These are phyloP conservation scores for Vaccinium macrocarpon DNA, from an alignment of 148 eudicot genomes.

Conservation along the genomic window DNA sequence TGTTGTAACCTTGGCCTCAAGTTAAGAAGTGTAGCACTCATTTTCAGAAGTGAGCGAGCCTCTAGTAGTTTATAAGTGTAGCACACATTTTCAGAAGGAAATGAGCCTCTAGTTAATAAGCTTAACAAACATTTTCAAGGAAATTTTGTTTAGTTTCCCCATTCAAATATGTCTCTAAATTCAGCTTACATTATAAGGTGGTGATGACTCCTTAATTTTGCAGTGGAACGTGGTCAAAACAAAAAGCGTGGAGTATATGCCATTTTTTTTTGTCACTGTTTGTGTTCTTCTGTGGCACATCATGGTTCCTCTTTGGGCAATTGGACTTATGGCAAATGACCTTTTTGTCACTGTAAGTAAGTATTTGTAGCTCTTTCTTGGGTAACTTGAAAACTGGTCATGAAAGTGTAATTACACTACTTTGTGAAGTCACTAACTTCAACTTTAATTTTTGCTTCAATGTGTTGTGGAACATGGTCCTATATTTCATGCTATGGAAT, in stretches of 20 bases:
- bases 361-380: conserved; percentile 1
- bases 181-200: neutral
- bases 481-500: too few species aligned
- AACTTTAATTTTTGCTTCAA: too few species aligned
- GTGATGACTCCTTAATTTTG: conserved; percentile 2
- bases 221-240: conserved; percentile 79
- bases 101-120: neutral
- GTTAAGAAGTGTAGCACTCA: too few species aligned
- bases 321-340: conserved; percentile 75
- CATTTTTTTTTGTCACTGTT: conserved; percentile 73
- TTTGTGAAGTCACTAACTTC: neutral
- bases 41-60: too few species aligned
- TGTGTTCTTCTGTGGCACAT: conserved; percentile 80
- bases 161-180: neutral
- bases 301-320: conserved; percentile 80
- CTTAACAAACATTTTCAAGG: too few species aligned
- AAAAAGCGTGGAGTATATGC: conserved; percentile 92
- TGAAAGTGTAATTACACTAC: neutral
- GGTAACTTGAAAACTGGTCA: neutral
- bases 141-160: neutral
- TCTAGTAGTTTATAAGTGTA: too few species aligned
- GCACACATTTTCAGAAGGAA: too few species aligned
- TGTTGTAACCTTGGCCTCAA: too few species aligned
- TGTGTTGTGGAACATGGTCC: too few species aligned
- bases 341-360: conserved; percentile 70